Percentiles rank a stretch among this genome's conserved stretches.
These are phyloP conservation scores for Saturnispora mendoncae DNA, from an alignment of 805 yeast species.

Conservation along the genomic window DNA sequence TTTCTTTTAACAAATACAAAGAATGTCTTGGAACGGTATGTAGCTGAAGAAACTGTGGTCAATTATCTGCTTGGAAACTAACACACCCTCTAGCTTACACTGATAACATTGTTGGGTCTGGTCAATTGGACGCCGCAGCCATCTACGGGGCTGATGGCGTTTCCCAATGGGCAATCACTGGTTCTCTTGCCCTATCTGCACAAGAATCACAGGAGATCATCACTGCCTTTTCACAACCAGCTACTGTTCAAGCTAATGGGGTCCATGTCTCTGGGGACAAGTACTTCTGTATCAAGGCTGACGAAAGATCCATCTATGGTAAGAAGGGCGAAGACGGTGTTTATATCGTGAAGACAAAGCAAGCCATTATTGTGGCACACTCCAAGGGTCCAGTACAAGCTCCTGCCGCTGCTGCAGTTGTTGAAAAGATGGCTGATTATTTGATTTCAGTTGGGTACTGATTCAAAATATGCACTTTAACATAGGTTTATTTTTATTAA, in stretches of 20 bases:
- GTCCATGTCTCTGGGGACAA: constrained; percentile 78
- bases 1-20: background rate
- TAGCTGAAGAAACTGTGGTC: background rate
- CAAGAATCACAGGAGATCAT: constrained; percentile 70
- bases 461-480: no score
- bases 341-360: constrained; percentile 85
- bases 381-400: constrained; percentile 87
- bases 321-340: constrained; percentile 85
- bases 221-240: constrained; percentile 71
- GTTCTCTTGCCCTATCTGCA: constrained; percentile 53
- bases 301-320: constrained; percentile 89
- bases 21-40: constrained; percentile 32
- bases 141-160: constrained; percentile 93
- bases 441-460: constrained; percentile 81
- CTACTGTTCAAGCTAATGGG: constrained; percentile 75
- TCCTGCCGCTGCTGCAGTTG: constrained; percentile 90
- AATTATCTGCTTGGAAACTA: no score
- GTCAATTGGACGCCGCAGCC: constrained; percentile 86
- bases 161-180: constrained; percentile 84
- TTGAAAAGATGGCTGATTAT: constrained; percentile 93
- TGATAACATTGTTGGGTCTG: constrained; percentile 81
- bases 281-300: constrained; percentile 82
- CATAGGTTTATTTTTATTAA: no score
- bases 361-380: constrained; percentile 88
- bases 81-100: constrained; percentile 64